Evolutionary conservation across 306 rosid genomes (phyloP).

Genomic region (Gastrolobium bilobum): DNA sequence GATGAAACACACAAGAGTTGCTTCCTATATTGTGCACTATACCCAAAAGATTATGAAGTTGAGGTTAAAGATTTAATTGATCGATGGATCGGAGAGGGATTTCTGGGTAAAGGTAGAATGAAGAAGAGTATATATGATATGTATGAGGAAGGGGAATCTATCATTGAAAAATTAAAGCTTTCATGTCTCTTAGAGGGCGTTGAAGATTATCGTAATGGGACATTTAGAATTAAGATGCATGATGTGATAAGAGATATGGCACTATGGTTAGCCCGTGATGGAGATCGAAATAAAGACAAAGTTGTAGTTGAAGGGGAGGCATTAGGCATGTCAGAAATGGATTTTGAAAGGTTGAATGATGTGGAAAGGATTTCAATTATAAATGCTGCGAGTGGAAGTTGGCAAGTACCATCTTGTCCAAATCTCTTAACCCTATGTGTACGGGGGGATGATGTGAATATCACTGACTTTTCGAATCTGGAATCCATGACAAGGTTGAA

Average conservation of each 20-base stretch:
- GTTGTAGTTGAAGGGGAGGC: neutral
- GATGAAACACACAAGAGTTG: slow-evolving; percentile 3
- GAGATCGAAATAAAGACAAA: neutral
- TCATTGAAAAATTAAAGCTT: slow-evolving; percentile 28
- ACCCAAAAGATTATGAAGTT: slow-evolving; percentile 40
- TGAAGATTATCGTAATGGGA: fast-evolving
- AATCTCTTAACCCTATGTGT: slow-evolving; percentile 17
- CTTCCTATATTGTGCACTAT: slow-evolving; percentile 44
- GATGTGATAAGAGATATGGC: slow-evolving; percentile 44
- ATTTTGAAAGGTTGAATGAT: slow-evolving; percentile 24
- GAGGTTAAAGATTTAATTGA: neutral
- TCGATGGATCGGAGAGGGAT: slow-evolving; percentile 42
- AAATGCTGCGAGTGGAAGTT: fast-evolving
- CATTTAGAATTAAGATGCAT: neutral
- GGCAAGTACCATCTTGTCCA: neutral
- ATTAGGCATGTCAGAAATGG: neutral
- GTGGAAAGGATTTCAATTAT: slow-evolving; percentile 38
- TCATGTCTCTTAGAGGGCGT: neutral
- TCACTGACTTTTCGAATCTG: neutral
- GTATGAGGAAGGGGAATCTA: slow-evolving; percentile 24
- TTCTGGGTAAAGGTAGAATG: neutral
- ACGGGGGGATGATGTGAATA: fast-evolving
- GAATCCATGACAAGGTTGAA: neutral
- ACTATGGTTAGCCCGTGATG: slow-evolving; percentile 16
- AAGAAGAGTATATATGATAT: neutral